A percentile compares a stretch with the other conserved stretches of the same genome.
These are phyloP conservation scores for Chlamydomonas eustigma DNA, from an alignment of 139 green algal species.

Conservation along the genomic window DNA sequence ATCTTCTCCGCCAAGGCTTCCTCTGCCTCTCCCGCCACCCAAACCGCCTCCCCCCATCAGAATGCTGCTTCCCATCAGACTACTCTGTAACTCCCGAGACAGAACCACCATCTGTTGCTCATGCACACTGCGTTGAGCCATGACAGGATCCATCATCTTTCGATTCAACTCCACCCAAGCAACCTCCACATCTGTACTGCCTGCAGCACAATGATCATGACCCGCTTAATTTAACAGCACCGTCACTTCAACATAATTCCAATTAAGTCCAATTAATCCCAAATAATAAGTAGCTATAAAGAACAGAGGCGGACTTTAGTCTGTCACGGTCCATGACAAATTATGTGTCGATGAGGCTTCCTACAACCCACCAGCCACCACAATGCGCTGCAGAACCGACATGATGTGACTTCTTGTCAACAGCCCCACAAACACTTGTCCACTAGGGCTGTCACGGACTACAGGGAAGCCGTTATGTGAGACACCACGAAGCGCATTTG, in stretches of 20 bases:
- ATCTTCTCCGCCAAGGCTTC: background rate
- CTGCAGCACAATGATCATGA: too few species aligned
- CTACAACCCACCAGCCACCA: constrained; percentile 5
- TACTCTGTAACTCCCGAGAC: background rate
- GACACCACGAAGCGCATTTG: constrained; percentile 57
- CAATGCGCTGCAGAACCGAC: constrained; percentile 60
- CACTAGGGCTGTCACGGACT: constrained; percentile 13
- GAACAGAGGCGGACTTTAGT: too few species aligned
- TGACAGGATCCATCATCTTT: constrained; percentile 50
- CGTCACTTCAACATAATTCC: too few species aligned
- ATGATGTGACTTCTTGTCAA: constrained; percentile 73
- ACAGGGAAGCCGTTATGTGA: constrained; percentile 91
- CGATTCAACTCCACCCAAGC: constrained; percentile 44
- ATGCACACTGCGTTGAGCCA: constrained; percentile 34
- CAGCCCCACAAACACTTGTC: constrained; percentile 66
- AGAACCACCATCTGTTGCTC: constrained; percentile 41
- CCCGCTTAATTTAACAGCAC: too few species aligned
- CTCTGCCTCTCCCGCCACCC: background rate
- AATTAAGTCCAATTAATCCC: too few species aligned
- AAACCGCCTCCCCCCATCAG: background rate
- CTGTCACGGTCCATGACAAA: too few species aligned
- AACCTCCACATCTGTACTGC: constrained; percentile 38
- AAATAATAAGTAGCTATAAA: too few species aligned
- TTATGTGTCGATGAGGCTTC: too few species aligned
- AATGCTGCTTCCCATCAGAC: background rate